These are phyloP conservation scores for Amanita pseudoporphyria DNA, from an alignment of 768 basidiomycete genomes.

Conservation along the genomic window DNA sequence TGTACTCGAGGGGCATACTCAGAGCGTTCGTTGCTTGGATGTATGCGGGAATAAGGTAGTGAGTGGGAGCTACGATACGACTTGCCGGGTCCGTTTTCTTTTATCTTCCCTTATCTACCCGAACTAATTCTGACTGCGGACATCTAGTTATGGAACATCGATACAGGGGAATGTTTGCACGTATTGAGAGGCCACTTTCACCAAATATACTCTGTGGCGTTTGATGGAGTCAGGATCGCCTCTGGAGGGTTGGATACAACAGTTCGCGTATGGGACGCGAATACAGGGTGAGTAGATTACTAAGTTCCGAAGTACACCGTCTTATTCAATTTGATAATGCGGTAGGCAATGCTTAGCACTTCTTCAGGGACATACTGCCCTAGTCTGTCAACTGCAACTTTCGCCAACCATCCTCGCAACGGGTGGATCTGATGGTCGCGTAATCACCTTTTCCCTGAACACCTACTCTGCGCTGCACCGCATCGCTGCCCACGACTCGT, in stretches of 20 bases:
- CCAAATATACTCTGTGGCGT: constrained; percentile 87
- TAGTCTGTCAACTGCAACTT: constrained; percentile 87
- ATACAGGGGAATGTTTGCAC: constrained; percentile 81
- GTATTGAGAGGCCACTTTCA: constrained; percentile 77
- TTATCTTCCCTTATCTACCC: constrained; percentile 2
- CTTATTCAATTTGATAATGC: neutral
- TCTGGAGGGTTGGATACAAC: constrained; percentile 93
- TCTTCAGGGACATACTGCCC: constrained; percentile 83
- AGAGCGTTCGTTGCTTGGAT: constrained; percentile 84
- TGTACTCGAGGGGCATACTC: constrained; percentile 65
- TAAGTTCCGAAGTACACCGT: neutral
- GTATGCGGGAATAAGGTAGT: constrained; percentile 77
- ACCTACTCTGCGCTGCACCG: constrained; percentile 42
- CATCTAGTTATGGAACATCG: constrained; percentile 76
- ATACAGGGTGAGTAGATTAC: constrained; percentile 55
- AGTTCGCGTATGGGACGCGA: constrained; percentile 83
- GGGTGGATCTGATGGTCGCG: constrained; percentile 81
- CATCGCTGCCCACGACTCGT: constrained; percentile 83
- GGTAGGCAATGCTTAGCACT: constrained; percentile 70
- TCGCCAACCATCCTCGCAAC: constrained; percentile 62
- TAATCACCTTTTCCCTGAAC: constrained; percentile 32
- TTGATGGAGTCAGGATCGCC: constrained; percentile 73
- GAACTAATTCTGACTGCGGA: too few relatives aligned
- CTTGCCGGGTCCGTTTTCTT: constrained; percentile 55
- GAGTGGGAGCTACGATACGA: constrained; percentile 90